A percentile compares a stretch with the other conserved stretches of the same genome.
phyloP scores from a whole-genome alignment of 192 early-diverging fungal species.

The Rhizophlyctis rosea region DNA sequence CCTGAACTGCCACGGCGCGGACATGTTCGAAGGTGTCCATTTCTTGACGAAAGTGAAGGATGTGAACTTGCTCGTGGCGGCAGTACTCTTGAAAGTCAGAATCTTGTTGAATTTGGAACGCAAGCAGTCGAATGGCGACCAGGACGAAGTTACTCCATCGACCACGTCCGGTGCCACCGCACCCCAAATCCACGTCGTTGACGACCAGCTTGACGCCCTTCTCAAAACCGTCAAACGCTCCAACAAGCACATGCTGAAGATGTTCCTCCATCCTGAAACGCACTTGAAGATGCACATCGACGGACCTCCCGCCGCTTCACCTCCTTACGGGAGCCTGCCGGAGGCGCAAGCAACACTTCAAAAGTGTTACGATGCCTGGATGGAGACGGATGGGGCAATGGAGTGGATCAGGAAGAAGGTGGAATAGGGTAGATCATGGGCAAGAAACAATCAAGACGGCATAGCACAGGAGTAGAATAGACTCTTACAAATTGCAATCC shows the following conservation, averaged over 20 bases:
- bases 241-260: not conserved
- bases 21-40: not conserved
- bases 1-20: not conserved
- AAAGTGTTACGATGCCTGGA: not conserved
- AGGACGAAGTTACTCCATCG: too few relatives aligned
- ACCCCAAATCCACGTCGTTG: not conserved
- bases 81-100: slow-evolving; percentile 1
- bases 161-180: not conserved
- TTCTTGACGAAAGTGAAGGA: not conserved
- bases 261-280: too few relatives aligned
- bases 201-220: not conserved
- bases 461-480: too few relatives aligned
- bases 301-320: not conserved
- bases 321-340: not conserved
- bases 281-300: too few relatives aligned
- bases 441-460: too few relatives aligned
- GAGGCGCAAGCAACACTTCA: not conserved
- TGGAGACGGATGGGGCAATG: slow-evolving; percentile 1
- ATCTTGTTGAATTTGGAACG: not conserved
- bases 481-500: too few relatives aligned
- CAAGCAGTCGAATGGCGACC: not conserved
- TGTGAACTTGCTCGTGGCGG: not conserved
- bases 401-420: not conserved
- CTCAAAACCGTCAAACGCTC: not conserved
- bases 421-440: too few relatives aligned